Evolutionary conservation across 106 monocot species (phyloP), one percentile per base, ranked within the genome.

Genomic region (Chionographis japonica): DNA sequence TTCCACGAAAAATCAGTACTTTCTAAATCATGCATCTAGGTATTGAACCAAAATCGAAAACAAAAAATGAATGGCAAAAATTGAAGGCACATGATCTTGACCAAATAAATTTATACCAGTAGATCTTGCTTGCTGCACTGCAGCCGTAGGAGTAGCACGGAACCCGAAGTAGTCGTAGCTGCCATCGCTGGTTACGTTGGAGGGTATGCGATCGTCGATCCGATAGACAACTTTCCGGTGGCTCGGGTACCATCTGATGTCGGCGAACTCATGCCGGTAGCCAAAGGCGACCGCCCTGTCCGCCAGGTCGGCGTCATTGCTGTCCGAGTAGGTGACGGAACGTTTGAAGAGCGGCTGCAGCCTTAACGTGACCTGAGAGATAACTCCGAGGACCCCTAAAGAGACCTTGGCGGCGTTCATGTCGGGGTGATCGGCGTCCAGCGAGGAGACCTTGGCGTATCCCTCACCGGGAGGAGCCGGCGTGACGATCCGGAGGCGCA

Each of bases 321-420:
- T 10, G 11, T 42, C 46, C 46, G n/a, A 46, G 49, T 63, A 42
- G 19, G 46, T 63, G 49, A 63, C 19, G 8, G 63, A 63, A 2
- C 63, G 63, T 46, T 63, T 63, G 46, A 63, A 63, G 41, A 65
- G 27, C 3, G 73, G 73, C 12, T 74, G 42, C 55, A 74, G 39
- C 12, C 40, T 40, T 1, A 74, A 10, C 2, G 63, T 74, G 0
- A 74, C 71, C 71, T 49, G 50, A 10, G 87, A 83, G 40, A 87
- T 56, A 42, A 83, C 79, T 18, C 83, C 87, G 5, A 87, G 83
- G 3, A 88, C 83, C 0, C 88, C 87, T 4, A 87, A 74, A 0
- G 87, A 83, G 13, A 87, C 87, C 77, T 83, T 87, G 14, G 66
- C 67, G 0, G 88, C 84, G 38, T 74, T 56, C 3, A 84, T 52